phyloP scores from a whole-genome alignment of 2,329 filamentous ascomycete species.

The Bipolaris zeicola region DNA sequence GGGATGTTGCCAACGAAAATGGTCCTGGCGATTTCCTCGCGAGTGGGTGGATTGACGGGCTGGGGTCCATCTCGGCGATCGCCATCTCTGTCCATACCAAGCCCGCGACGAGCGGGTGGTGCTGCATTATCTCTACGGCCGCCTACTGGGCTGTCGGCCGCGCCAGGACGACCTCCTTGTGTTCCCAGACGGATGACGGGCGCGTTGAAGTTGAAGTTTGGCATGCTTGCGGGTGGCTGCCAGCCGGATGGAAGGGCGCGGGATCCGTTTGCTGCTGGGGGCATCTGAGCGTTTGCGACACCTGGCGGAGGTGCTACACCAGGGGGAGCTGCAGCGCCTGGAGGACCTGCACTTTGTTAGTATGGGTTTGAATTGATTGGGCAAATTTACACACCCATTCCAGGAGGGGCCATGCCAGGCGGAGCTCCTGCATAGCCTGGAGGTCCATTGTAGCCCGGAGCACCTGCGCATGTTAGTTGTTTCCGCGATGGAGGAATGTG shows the following conservation, averaged over 20 bases:
- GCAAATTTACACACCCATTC: constrained; percentile 68
- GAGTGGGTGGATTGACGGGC: constrained; percentile 78
- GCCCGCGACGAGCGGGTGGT: constrained; percentile 54
- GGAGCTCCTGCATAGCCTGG: constrained; percentile 76
- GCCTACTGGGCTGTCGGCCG: constrained; percentile 50
- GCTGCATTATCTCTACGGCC: constrained; percentile 56
- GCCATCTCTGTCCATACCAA: constrained; percentile 63
- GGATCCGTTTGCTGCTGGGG: constrained; percentile 77
- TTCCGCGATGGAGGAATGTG: background rate
- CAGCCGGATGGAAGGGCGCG: constrained; percentile 82
- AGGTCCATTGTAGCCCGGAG: constrained; percentile 72
- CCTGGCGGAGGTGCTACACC: constrained; percentile 78
- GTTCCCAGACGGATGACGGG: constrained; percentile 94
- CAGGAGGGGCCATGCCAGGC: constrained; percentile 76
- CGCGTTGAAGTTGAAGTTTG: constrained; percentile 97
- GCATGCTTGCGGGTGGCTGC: constrained; percentile 87
- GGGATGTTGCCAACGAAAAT: constrained; percentile 89
- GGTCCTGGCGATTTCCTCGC: constrained; percentile 89
- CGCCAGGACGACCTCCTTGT: constrained; percentile 65
- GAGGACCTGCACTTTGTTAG: constrained; percentile 15
- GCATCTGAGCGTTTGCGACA: constrained; percentile 73
- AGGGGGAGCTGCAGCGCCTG: constrained; percentile 60
- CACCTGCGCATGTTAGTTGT: constrained; percentile 40
- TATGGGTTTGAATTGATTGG: background rate
- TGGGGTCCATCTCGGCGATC: constrained; percentile 70